Percentiles rank a stretch among this genome's conserved stretches.
Evolutionary conservation across 345 rosid species (phyloP).

Genomic region (Citropsis articulata): DNA sequence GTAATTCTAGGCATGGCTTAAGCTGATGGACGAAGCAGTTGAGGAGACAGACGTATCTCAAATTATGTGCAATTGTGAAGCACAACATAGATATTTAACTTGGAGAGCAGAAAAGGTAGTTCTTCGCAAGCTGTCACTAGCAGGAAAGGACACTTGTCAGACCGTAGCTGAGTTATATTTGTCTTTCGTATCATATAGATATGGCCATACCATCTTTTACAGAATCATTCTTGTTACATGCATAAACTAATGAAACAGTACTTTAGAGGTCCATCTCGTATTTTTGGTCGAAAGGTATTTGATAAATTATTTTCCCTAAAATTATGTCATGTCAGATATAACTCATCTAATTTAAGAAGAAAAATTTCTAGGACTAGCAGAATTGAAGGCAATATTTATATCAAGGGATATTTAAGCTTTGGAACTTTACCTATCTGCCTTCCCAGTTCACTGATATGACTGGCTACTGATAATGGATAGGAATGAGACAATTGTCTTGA

Average conservation of each 20-base stretch:
- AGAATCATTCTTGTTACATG: not conserved
- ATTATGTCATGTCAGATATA: not conserved
- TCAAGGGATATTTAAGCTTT: not conserved
- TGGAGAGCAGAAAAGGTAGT: slow-evolving; percentile 77
- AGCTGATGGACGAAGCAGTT: slow-evolving; percentile 44
- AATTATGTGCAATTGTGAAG: slow-evolving; percentile 41
- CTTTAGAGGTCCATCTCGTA: not conserved
- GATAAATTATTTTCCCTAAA: not conserved
- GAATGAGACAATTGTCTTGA: not conserved
- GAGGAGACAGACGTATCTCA: slow-evolving; percentile 40
- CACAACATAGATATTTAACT: slow-evolving; percentile 62
- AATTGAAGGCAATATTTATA: not conserved
- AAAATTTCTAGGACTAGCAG: not conserved
- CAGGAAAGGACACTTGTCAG: not conserved
- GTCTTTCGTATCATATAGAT: not conserved
- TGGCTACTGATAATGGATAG: not conserved
- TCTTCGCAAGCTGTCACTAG: not conserved
- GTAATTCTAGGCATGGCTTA: slow-evolving; percentile 55
- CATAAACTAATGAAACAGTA: not conserved
- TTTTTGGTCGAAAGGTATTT: not conserved
- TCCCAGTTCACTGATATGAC: not conserved
- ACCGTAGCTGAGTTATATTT: not conserved
- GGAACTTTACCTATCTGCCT: not conserved
- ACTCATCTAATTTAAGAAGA: not conserved
- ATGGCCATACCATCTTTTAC: not conserved